These are phyloP conservation scores for Metschnikowia peoriensis DNA, from an alignment of 805 yeast genomes.

Conservation along the genomic window DNA sequence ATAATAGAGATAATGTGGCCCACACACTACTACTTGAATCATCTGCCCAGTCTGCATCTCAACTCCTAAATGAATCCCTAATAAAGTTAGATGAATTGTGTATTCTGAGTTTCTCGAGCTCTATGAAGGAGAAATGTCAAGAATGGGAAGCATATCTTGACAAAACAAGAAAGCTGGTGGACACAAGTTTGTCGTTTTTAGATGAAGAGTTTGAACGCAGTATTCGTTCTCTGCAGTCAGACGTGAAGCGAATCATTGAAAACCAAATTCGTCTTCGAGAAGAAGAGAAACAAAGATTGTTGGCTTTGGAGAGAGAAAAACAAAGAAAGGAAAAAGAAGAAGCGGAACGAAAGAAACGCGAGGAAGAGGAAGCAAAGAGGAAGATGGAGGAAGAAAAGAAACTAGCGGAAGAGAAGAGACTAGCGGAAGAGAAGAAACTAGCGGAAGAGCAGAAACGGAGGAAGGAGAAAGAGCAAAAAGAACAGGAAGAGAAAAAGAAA, in stretches of 20 bases:
- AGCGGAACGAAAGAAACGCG: slow-evolving; percentile 18
- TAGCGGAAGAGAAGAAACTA: slow-evolving; percentile 8
- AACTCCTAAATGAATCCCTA: slow-evolving; percentile 9
- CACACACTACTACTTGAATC: background rate
- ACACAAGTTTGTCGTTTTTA: slow-evolving; percentile 1
- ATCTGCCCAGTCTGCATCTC: slow-evolving; percentile 1
- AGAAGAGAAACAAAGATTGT: slow-evolving; percentile 13
- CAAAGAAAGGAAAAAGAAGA: background rate
- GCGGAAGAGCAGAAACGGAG: slow-evolving; percentile 12
- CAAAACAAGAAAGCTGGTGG: background rate
- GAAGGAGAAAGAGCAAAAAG: slow-evolving; percentile 19
- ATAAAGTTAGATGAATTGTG: slow-evolving; percentile 3
- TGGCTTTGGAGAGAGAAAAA: slow-evolving; percentile 9
- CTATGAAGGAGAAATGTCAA: background rate
- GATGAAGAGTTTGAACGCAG: slow-evolving; percentile 3
- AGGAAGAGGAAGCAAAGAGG: slow-evolving; percentile 11
- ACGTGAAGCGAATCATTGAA: slow-evolving; percentile 5
- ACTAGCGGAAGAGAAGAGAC: slow-evolving; percentile 13
- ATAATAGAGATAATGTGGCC: no score
- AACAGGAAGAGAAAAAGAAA: slow-evolving; percentile 17
- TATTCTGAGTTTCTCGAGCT: slow-evolving; percentile 2
- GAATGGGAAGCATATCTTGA: slow-evolving; percentile 3
- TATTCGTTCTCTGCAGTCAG: slow-evolving; percentile 3
- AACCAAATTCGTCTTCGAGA: slow-evolving; percentile 10
- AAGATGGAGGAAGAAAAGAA: slow-evolving; percentile 6